phyloP scores from a whole-genome alignment of 768 basidiomycete species.

The Leccinum rimulosum region DNA sequence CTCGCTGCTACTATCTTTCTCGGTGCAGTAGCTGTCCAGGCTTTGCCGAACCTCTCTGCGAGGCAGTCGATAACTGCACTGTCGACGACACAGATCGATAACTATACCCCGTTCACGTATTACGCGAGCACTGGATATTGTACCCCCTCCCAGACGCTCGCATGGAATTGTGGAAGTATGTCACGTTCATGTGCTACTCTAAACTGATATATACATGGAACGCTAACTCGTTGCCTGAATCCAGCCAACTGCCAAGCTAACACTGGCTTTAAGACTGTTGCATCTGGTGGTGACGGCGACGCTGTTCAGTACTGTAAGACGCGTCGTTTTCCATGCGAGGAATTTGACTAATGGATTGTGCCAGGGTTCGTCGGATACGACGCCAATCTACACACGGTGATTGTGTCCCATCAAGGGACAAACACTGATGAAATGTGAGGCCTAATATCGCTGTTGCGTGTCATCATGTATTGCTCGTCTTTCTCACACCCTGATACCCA shows the following conservation, averaged over 20 bases:
- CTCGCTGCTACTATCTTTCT: conserved; percentile 18
- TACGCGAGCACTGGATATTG: conserved; percentile 56
- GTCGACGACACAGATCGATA: conserved; percentile 38
- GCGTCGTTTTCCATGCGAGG: not conserved
- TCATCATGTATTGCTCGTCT: not conserved
- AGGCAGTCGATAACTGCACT: conserved; percentile 41
- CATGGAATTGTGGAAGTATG: conserved; percentile 57
- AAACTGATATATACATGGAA: not conserved
- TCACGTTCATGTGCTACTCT: conserved; percentile 1
- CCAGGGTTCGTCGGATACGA: conserved; percentile 57
- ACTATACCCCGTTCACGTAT: conserved; percentile 46
- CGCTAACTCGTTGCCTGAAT: not conserved
- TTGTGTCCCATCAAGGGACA: conserved; percentile 40
- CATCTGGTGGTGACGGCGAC: conserved; percentile 46
- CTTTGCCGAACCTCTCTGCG: conserved; percentile 26
- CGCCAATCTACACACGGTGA: conserved; percentile 34
- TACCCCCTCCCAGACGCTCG: conserved; percentile 36
- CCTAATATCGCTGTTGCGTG: not conserved
- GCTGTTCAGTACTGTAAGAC: conserved; percentile 42
- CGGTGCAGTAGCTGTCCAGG: conserved; percentile 9
- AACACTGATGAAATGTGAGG: conserved; percentile 28
- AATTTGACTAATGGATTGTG: not conserved
- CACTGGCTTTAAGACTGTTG: conserved; percentile 44
- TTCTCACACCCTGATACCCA: conserved; percentile 7
- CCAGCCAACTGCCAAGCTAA: conserved; percentile 34